Base-by-base conservation (phyloP, 345 rosid species). In the Nephelium lappaceum region DNA sequence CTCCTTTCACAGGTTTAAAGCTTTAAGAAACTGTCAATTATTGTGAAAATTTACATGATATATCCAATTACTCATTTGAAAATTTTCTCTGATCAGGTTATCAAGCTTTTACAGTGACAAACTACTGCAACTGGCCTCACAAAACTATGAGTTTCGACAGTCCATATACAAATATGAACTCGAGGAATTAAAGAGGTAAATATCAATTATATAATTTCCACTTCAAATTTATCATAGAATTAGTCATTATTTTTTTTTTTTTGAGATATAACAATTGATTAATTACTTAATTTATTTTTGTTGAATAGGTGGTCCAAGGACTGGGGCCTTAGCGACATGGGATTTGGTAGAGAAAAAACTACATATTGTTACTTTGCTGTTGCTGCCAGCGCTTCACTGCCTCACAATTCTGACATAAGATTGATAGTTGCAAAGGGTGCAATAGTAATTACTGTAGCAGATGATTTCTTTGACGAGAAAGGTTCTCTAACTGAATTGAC, bases 281-380 rank as follows among this genome's bases (percentile, higher is more conserved):
- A 31, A 31, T 31, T 2, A 31, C 36, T 31, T 31, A 31, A 31
- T 31, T 11, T 39, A 2, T 42, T 15, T 65, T 24, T 21, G 0
- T 42, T 53, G 81, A 66, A 5, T 18, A 92, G 94, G 80, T 92
- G 97, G 92, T 86, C 89, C 0, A 80, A 53, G 77, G 75, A 41
- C 11, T 82, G 47, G 80, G 91, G 93, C 39, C 90, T 93, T 31
- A 58, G 27, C 43, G 83, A 89, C 5, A 86, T 91, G 81, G 92
- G 95, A 65, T 91, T 93, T 71, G 91, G 90, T 19, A 76, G 92
- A 71, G 97, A 92, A 81, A 91, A 86, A 79, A 86, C 93, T 6
- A 60, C 72, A 8, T 91, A 93, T 67, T 83, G 88, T 58, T 93
- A 93, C 85, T 93, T 89, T 66, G 92, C 95, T 11, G 8, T 73